Base-by-base conservation (phyloP, 1,284 basidiomycete species). In the Trichosporon coremiiforme region DNA sequence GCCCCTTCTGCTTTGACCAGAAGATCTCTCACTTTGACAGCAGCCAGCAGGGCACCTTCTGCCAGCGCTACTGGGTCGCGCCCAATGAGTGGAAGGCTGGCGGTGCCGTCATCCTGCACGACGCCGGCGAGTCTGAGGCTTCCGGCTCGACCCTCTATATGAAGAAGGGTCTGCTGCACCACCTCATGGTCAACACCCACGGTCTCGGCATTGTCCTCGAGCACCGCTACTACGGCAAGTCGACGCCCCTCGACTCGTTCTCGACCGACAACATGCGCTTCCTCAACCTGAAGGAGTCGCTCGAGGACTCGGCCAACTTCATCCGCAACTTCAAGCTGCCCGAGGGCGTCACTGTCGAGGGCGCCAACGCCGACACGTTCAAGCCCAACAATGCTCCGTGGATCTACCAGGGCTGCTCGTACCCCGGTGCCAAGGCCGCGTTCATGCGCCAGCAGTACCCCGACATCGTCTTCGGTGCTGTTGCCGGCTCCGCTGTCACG, bases 351-450 rank as follows among this genome's bases (percentile, higher is more conserved):
- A 89, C 89, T 2, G 88, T 88, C 88, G 2, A 78, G 64, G 67
- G 85, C 33, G 57, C 57, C 57, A 25, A 68, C 63, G 74, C 66
- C 0, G 89, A 90, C 2, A 88, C 88, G 87, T 3, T 80, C 65
- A 69, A 85, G 36, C 78, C 79, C 8, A 74, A 74, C 31, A 72
- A 77, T n/a, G 90, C 90, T 0, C 92, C 93, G 1, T 96, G 95
- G 92, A 93, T 98, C 73, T 96, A 96, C 82, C 97, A 97, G 76
- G 95, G 96, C 35, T 93, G 85, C 7, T 82, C 78, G 25, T 83
- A 98, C 78, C 94, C 95, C 4, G 96, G 96, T 66, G 95, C 94
- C 5, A 89, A 95, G n/a, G 90, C 94, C 0, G 96, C 96, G 0
- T 94, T 98, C 78, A 94, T 98, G 91, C 89, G 89, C 66, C 84